A percentile compares a stretch with the other conserved stretches of the same genome.
Conservation (phyloP, 176 grass and related monocot species). For the Oryza coarctata region DNA sequence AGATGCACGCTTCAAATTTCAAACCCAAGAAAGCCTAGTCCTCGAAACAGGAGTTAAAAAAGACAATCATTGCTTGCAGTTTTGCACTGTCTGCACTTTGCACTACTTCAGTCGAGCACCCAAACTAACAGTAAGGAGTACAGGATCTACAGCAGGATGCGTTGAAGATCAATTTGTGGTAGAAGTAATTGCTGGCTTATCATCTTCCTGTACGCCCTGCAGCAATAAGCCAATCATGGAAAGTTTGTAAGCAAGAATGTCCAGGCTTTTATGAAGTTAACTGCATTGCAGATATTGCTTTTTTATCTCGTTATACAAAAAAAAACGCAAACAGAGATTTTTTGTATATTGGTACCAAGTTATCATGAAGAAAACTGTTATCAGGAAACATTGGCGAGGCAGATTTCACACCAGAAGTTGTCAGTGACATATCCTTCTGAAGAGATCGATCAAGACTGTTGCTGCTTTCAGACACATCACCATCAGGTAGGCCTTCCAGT, state of each 20-base stretch:
- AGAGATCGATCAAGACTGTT: neutral
- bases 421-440: constrained; percentile 22
- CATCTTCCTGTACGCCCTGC: neutral
- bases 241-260: neutral
- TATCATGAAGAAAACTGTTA: constrained; percentile 12
- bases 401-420: constrained; percentile 19
- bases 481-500: constrained; percentile 19
- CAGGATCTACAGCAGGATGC: neutral
- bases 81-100: neutral
- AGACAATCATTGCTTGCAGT: neutral
- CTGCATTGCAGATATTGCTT: neutral
- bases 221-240: neutral
- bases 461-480: constrained; percentile 11
- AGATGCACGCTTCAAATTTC: neutral
- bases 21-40: neutral
- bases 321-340: neutral
- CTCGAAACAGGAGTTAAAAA: neutral
- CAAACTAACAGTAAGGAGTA: neutral
- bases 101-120: neutral
- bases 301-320: no score
- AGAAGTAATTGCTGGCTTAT: neutral
- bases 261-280: neutral
- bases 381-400: neutral
- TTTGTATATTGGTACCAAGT: constrained; percentile 13
- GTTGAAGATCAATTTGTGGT: neutral